A percentile compares a stretch with the other conserved stretches of the same genome.
Evolutionary conservation across 768 basidiomycete species (phyloP).

Genomic region (Chiua virens): DNA sequence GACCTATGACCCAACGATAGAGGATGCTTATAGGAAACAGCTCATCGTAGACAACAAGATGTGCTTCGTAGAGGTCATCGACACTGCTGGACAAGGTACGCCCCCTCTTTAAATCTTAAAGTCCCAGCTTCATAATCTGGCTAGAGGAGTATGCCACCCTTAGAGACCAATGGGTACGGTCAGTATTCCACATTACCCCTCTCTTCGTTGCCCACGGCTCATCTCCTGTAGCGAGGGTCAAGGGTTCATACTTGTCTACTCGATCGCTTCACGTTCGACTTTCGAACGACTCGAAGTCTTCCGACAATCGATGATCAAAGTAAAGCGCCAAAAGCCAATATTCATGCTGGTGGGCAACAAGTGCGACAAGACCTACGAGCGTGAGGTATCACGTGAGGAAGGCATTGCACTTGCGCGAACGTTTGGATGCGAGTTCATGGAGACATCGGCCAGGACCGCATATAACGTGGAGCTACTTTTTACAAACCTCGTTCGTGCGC

Average conservation of each 20-base stretch:
- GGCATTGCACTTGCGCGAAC: constrained; percentile 77
- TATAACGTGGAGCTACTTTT: constrained; percentile 91
- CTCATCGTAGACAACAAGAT: constrained; percentile 92
- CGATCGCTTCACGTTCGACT: constrained; percentile 90
- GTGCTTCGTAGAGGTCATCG: constrained; percentile 95
- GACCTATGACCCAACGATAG: constrained; percentile 99
- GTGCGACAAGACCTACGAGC: constrained; percentile 86
- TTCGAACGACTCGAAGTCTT: constrained; percentile 90
- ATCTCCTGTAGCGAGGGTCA: constrained; percentile 78
- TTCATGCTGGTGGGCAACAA: constrained; percentile 98
- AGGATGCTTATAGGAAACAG: constrained; percentile 96
- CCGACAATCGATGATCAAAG: constrained; percentile 85
- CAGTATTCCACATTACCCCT: constrained; percentile 31
- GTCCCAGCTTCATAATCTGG: constrained; percentile 17
- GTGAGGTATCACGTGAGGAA: constrained; percentile 91
- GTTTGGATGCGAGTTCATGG: constrained; percentile 92
- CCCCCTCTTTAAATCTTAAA: constrained; percentile 9
- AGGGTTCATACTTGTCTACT: constrained; percentile 97
- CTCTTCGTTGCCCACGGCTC: constrained; percentile 4
- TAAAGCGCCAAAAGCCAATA: constrained; percentile 81
- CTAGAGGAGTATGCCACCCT: constrained; percentile 96
- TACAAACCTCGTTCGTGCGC: constrained; percentile 78
- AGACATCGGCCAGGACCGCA: constrained; percentile 95
- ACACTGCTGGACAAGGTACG: constrained; percentile 96
- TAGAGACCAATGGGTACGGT: constrained; percentile 98